These are phyloP conservation scores for Handroanthus guayacan DNA, from an alignment of 257 asterid genomes.

Conservation along the genomic window DNA sequence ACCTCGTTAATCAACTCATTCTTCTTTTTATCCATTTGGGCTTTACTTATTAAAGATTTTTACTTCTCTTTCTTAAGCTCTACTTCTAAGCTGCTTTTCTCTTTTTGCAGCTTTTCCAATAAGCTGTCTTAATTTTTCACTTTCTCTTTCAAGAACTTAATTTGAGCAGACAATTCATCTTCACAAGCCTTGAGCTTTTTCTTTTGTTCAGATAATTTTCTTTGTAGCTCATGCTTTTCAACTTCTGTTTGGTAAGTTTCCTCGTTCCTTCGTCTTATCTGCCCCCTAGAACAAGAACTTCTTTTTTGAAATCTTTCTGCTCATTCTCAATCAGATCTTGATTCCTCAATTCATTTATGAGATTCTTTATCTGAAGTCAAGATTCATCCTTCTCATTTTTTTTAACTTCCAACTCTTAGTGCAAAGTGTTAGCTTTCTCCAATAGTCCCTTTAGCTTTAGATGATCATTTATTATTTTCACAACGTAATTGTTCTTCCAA, in stretches of 20 bases:
- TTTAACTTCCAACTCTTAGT: constrained; percentile 39
- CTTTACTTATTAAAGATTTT: constrained; percentile 20
- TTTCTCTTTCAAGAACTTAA: constrained; percentile 33
- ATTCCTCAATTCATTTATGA: constrained; percentile 38
- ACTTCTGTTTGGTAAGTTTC: constrained; percentile 38
- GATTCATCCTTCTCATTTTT: constrained; percentile 43
- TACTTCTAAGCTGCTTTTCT: constrained; percentile 12
- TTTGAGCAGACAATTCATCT: not conserved
- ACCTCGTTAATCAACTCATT: constrained; percentile 46
- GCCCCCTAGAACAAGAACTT: constrained; percentile 44
- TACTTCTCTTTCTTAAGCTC: constrained; percentile 44
- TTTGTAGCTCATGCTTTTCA: constrained; percentile 50
- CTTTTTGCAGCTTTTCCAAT: constrained; percentile 30
- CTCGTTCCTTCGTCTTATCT: constrained; percentile 36
- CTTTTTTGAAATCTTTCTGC: constrained; percentile 37
- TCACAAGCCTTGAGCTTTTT: constrained; percentile 30
- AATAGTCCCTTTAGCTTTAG: constrained; percentile 24
- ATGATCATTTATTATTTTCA: constrained; percentile 37
- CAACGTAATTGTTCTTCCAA: constrained; percentile 33
- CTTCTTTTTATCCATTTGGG: constrained; percentile 49
- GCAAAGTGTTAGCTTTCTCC: constrained; percentile 43
- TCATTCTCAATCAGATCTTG: not conserved
- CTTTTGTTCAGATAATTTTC: constrained; percentile 37
- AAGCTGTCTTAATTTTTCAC: constrained; percentile 37
- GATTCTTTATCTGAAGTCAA: constrained; percentile 34